Evolutionary conservation across 495 filamentous ascomycete genomes (phyloP), one percentile per base, ranked within the genome.

Genomic region (Podospora anserina): DNA sequence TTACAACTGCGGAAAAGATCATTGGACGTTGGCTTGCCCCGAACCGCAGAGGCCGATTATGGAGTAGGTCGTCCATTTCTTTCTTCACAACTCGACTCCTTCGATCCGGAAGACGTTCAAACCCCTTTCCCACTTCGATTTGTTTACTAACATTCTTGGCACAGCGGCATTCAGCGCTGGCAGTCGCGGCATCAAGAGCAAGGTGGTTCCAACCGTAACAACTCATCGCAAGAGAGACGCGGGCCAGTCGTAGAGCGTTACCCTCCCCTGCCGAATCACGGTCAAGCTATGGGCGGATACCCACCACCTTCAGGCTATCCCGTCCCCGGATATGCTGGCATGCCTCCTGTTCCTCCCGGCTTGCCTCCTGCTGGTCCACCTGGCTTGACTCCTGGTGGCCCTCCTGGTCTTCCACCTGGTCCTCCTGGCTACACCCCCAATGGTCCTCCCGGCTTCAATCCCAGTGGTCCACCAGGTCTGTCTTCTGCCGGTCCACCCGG

Each of bases 1-100:
- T 67, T 86, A 85, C 69, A 86, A 85, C 69, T 87, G 84, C 68
- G 82, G 83, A 20, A 68, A 74, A 28, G 82, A 80, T 30, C 85
- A 87, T 66, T 82, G 82, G 76, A 71, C 83, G 15, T 69, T 80
- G 19, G 82, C 81, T 64, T 87, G 85, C 70, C 84, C 84, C 7
- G 80, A 86, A 72, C 77, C 80, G 32, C 78, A 77, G 23, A 68
- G 86, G 66, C 72, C 78, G 66, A 78, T 82, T 39, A 86, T 87
- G 72, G 86, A 80, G 89, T 91, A 81, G 84, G 89, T 87, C 58
- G 19, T 66, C 63, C 56, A 55, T 61, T 68, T 56, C 15, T 23
- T 69, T 9, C n/a, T 58, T 28, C 30, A 23, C 15, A 39, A 5
- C 6, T 39, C 34, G 34, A 39, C 34, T 6, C 11, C 34, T 39